Percentiles rank a stretch among this genome's conserved stretches.
phyloP scores from a whole-genome alignment of 75 land plant genomes.

The Cupressus sempervirens region DNA sequence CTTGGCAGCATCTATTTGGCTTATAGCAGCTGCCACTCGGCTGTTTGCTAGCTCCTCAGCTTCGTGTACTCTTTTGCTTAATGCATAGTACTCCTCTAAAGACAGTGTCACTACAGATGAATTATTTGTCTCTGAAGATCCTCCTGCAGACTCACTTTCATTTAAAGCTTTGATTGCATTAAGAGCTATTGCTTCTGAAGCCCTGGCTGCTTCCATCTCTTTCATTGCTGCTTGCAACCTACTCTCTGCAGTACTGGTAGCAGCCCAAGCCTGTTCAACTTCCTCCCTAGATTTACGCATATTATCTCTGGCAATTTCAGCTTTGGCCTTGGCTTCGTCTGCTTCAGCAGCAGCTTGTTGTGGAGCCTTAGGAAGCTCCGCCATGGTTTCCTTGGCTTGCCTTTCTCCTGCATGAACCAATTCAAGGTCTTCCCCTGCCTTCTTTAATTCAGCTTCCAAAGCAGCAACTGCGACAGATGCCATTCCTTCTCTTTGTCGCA shows the following conservation, averaged over 20 bases:
- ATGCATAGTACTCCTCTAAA: constrained; percentile 63
- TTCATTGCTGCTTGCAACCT: constrained; percentile 63
- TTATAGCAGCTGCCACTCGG: constrained; percentile 58
- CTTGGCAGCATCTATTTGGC: constrained; percentile 70
- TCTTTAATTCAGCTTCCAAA: constrained; percentile 58
- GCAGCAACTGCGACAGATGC: constrained; percentile 48
- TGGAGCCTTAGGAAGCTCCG: constrained; percentile 52
- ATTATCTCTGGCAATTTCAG: constrained; percentile 48
- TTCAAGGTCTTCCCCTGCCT: constrained; percentile 36
- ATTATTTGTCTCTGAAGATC: constrained; percentile 15
- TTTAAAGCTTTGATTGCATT: constrained; percentile 61
- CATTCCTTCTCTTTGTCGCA: constrained; percentile 59
- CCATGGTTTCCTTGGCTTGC: constrained; percentile 59
- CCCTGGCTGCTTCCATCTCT: constrained; percentile 75
- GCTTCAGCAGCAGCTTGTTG: constrained; percentile 65
- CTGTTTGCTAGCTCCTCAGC: constrained; percentile 71
- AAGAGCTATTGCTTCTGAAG: constrained; percentile 64
- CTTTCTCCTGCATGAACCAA: constrained; percentile 33
- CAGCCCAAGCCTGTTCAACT: constrained; percentile 58
- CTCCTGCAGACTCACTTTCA: constrained; percentile 47
- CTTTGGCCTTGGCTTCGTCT: constrained; percentile 49
- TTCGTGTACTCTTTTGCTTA: constrained; percentile 60
- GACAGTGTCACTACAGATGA: constrained; percentile 45
- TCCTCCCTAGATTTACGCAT: constrained; percentile 60
- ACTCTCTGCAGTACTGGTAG: constrained; percentile 50